Evolutionary conservation across 768 basidiomycete genomes (phyloP), one percentile per base, ranked within the genome.

Genomic region (Podaxis carcinomalis): DNA sequence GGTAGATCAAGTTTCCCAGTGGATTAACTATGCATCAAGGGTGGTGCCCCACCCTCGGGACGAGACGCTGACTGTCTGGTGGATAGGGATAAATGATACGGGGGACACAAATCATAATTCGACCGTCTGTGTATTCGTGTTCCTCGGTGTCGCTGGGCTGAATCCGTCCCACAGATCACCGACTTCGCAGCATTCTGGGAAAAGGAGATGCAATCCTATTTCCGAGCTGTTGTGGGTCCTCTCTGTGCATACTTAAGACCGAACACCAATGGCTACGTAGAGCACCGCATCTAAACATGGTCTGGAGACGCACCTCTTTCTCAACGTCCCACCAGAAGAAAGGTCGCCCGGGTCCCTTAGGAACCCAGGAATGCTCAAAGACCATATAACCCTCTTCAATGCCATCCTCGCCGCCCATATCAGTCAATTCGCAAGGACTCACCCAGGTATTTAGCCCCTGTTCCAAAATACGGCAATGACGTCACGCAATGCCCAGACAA

Each of bases 71-170:
- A 78, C 80, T 3, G 72, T 76, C 3, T 85, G 83, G 83, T 85
- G 81, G 81, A 83, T 83, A 59, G 83, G 83, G 7, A 83, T 83
- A 56, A 85, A 83, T 69, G 83, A 84, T 64, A 83, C 82, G 7
- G 80, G 82, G 9, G 83, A 85, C 66, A 78, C 78, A 1, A 56
- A 79, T 25, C 68, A 66, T 28, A 82, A 81, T 62, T 57, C 73
- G 9, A 74, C 75, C 13, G 73, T 75, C 64, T 27, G 65, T 63
- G 47, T 21, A 49, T 6, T 11, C 7, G 11, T 7, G 19, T 27
- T 49, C 3, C 19, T 23, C 47, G 19, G 13, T 49, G 11, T 49
- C 5, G n/a, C 21, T n/a, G 9, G 7, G 25, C 47, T 49, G 21
- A 49, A 23, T 21, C 21, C 10, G 14, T 4, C 32, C 25, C 37